Evolutionary conservation across 768 basidiomycete species (phyloP).

Genomic region (Trametes coccinea): DNA sequence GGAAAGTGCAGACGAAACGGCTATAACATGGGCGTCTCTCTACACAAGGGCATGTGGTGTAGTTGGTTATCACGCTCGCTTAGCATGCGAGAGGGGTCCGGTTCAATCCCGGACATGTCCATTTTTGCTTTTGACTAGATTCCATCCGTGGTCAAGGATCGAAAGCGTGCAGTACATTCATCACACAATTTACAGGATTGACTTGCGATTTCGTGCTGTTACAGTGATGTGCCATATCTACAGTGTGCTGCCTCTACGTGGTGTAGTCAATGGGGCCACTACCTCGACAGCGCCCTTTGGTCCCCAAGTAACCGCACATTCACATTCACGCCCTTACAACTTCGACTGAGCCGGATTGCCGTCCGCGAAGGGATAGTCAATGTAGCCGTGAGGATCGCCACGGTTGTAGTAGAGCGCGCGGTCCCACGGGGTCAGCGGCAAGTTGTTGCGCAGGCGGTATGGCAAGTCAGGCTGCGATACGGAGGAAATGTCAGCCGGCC

Average conservation of each 20-base stretch:
- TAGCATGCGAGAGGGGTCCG: conserved; percentile 17
- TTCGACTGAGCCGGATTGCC: not conserved
- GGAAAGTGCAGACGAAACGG: not conserved
- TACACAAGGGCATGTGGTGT: conserved; percentile 11
- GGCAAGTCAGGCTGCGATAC: not conserved
- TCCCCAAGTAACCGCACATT: too few species aligned
- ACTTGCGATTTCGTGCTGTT: too few species aligned
- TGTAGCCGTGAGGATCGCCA: conserved; percentile 21
- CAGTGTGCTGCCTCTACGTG: too few species aligned
- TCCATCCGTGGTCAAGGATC: too few species aligned
- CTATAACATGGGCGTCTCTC: too few species aligned
- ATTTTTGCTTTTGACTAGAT: not conserved
- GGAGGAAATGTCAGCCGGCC: too few species aligned
- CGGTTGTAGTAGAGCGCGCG: conserved; percentile 1
- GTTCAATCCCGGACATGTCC: conserved; percentile 20
- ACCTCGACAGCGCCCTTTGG: too few species aligned
- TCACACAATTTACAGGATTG: too few species aligned
- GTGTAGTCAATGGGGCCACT: too few species aligned
- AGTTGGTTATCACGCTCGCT: conserved; percentile 14
- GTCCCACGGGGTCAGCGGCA: conserved; percentile 9
- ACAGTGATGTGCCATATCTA: too few species aligned
- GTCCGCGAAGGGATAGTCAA: conserved; percentile 22
- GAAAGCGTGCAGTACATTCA: too few species aligned
- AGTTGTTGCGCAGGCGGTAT: conserved; percentile 14
- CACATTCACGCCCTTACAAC: too few species aligned